Conservation (phyloP, 352 stramenopile genomes). For the Peronosclerospora sorghi region DNA sequence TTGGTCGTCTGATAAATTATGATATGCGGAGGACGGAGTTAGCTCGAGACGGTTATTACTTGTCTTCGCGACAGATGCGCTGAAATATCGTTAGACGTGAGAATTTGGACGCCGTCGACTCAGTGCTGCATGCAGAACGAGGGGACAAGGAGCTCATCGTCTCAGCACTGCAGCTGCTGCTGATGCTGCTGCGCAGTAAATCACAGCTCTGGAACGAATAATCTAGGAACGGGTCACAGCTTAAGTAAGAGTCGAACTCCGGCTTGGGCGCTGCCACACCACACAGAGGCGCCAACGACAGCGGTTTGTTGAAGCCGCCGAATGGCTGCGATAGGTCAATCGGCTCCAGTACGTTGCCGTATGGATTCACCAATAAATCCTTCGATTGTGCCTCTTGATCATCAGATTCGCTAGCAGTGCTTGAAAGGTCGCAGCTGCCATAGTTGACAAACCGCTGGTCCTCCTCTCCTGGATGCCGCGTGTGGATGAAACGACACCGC, state of each 20-base stretch:
- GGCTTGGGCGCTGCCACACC: constrained; percentile 12
- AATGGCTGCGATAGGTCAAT: constrained; percentile 61
- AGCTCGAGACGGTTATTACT: constrained; percentile 13
- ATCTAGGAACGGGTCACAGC: constrained; percentile 40
- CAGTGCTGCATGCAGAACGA: constrained; percentile 19
- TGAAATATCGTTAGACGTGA: constrained; percentile 76
- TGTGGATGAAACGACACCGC: constrained; percentile 84
- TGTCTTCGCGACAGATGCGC: constrained; percentile 68
- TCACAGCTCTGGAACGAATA: constrained; percentile 31
- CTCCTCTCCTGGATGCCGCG: constrained; percentile 17
- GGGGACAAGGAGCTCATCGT: constrained; percentile 30
- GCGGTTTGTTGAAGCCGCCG: constrained; percentile 36
- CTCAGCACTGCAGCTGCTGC: constrained; percentile 20
- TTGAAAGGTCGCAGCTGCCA: constrained; percentile 33
- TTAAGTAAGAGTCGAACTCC: constrained; percentile 31
- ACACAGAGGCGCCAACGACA: constrained; percentile 45
- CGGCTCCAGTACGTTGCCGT: constrained; percentile 37
- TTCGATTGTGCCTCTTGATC: constrained; percentile 38
- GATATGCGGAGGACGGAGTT: constrained; percentile 11
- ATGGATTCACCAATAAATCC: constrained; percentile 61
- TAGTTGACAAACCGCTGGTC: constrained; percentile 28
- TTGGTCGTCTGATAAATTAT: constrained; percentile 45
- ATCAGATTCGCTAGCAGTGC: constrained; percentile 56
- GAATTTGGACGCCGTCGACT: constrained; percentile 35
- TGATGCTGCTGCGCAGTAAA: constrained; percentile 12